Evolutionary conservation across 768 basidiomycete species (phyloP).

Genomic region (Kwoniella sp.): DNA sequence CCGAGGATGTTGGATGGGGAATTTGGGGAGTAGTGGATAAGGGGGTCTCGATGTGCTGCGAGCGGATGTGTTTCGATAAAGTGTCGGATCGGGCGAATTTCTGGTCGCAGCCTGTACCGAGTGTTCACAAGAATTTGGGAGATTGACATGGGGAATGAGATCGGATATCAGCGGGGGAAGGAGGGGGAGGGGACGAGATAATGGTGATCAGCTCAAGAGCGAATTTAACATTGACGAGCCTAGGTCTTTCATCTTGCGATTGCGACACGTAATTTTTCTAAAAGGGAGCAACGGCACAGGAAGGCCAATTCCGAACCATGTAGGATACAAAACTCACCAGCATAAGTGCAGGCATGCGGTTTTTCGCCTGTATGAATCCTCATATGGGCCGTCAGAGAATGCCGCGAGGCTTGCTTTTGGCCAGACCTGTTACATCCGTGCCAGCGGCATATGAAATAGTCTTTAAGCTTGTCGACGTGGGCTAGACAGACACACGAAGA

Average conservation of each 20-base stretch:
- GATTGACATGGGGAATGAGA: background rate
- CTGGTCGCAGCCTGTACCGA: conserved; percentile 79
- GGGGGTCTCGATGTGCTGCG: conserved; percentile 67
- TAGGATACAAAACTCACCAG: conserved; percentile 63
- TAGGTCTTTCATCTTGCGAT: too few species aligned
- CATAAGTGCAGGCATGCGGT: conserved; percentile 78
- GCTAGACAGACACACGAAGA: too few species aligned
- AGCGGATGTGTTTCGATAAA: conserved; percentile 81
- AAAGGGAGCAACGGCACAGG: too few species aligned
- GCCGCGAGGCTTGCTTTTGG: conserved; percentile 81
- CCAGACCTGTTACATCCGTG: conserved; percentile 75
- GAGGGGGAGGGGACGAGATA: too few species aligned
- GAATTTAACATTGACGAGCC: too few species aligned
- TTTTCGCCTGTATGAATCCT: conserved; percentile 94
- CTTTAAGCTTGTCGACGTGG: conserved; percentile 81
- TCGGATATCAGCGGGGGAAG: too few species aligned
- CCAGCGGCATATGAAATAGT: conserved; percentile 90
- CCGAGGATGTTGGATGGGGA: conserved; percentile 3
- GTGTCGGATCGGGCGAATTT: conserved; percentile 94
- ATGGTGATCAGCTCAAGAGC: too few species aligned
- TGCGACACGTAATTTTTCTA: too few species aligned
- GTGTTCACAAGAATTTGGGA: background rate
- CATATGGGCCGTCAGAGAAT: conserved; percentile 86
- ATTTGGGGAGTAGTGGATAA: conserved; percentile 6
- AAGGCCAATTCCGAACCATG: background rate